Evolutionary conservation across 2,329 filamentous ascomycete species (phyloP).

Genomic region (Aspergillus carbonarius): DNA sequence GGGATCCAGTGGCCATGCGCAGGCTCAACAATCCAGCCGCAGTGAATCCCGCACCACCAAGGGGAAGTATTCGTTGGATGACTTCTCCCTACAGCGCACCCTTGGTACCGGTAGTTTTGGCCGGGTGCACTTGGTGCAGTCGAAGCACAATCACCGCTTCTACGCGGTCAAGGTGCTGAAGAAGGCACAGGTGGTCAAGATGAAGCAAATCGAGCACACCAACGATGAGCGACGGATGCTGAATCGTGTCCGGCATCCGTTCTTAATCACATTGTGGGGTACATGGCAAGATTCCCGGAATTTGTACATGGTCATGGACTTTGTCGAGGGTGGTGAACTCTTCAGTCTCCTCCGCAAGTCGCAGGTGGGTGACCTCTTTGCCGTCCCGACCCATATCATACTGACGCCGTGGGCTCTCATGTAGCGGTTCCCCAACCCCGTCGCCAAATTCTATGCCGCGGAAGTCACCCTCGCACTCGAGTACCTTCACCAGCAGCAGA

Average conservation of each 20-base stretch:
- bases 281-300: slow-evolving; percentile 96
- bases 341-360: slow-evolving; percentile 95
- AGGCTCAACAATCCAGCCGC: slow-evolving; percentile 15
- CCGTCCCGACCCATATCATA: slow-evolving; percentile 7
- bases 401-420: not conserved
- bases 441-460: slow-evolving; percentile 98
- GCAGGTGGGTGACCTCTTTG: slow-evolving; percentile 58
- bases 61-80: slow-evolving; percentile 91
- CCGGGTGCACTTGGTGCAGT: slow-evolving; percentile 93
- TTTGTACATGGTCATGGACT: slow-evolving; percentile 99
- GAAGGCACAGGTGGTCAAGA: slow-evolving; percentile 97
- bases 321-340: slow-evolving; percentile 95
- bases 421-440: slow-evolving; percentile 95
- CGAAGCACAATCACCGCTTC: slow-evolving; percentile 95
- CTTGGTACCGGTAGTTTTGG: slow-evolving; percentile 97
- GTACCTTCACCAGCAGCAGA: slow-evolving; percentile 90
- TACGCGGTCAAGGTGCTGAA: slow-evolving; percentile 99
- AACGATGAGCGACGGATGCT: slow-evolving; percentile 97
- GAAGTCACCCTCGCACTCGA: slow-evolving; percentile 95
- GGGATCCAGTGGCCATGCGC: slow-evolving; percentile 27
- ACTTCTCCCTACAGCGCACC: slow-evolving; percentile 88
- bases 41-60: slow-evolving; percentile 68
- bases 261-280: slow-evolving; percentile 96
- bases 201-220: slow-evolving; percentile 99
- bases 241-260: slow-evolving; percentile 94